Base-by-base conservation (phyloP, 139 green algal species). In the Chlamydomonas sp. region DNA sequence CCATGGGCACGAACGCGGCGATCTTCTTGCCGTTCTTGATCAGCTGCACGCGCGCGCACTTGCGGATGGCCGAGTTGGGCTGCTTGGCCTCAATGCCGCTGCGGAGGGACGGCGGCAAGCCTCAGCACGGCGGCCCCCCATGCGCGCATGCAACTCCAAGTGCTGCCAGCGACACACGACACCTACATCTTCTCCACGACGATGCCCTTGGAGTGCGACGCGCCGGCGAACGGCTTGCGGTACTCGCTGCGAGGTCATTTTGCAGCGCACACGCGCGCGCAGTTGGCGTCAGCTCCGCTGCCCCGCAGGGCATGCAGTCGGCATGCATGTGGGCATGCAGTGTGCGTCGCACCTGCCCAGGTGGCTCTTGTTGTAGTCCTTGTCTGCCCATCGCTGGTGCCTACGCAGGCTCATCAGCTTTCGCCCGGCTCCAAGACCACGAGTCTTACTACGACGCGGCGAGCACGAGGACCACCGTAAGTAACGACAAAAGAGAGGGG, bases 1-100 rank as follows among this genome's bases (percentile, higher is more conserved):
- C 95, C 79, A 98, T 96, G 74, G 95, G 95, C 71, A 99, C 95
- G 70, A 99, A 99, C 50, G 95, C 95, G 22, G 95, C 95, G 69
- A 99, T 98, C 89, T 99, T 99, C 91, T 99, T 99, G 78, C 94
- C 95, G 83, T 99, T 99, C 91, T 99, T 99, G 89, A 99, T 99
- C 64, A 99, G 93, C 92, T 99, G 95, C 75, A 99, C 95, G 83
- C 95, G 90, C 22, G 90, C 92, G 79, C 95, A 99, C 90, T 99
- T 99, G 67, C 95, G 91, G 75, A 99, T 99, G 74, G 95, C 95
- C 38, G 93, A 98, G 90, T 99, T 99, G 74, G 95, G 95, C 95
- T 99, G 95, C 86, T 99, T 99, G 73, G 95, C 95, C 90, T 99
- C 95, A 90, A 99, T 99, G 75, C 95, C 95, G 75, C 88, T 95